These are phyloP conservation scores for Blastobotrys petasosporus DNA, from an alignment of 1,139 yeast genomes.

Conservation along the genomic window DNA sequence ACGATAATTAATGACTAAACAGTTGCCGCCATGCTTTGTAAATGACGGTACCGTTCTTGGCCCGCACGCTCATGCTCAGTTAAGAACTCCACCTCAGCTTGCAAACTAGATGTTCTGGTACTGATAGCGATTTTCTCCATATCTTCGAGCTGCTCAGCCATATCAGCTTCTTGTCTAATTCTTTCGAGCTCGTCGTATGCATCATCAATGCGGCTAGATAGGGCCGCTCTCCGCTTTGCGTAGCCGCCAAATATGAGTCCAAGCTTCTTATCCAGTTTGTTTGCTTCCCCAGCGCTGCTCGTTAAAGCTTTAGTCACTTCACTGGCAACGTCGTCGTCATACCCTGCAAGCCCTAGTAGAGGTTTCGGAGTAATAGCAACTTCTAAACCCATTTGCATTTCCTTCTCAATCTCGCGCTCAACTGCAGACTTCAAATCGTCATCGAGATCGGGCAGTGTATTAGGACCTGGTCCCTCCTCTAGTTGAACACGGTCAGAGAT, in stretches of 20 bases:
- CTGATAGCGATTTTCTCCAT: conserved; percentile 36
- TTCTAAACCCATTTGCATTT: conserved; percentile 12
- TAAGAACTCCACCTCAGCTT: conserved; percentile 39
- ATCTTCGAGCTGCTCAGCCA: conserved; percentile 26
- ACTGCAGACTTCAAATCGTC: conserved; percentile 34
- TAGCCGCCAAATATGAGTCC: conserved; percentile 36
- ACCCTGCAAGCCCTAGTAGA: conserved; percentile 7
- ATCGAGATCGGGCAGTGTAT: conserved; percentile 41
- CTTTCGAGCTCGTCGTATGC: conserved; percentile 29
- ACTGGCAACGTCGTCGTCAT: conserved; percentile 15
- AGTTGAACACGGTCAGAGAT: conserved; percentile 45
- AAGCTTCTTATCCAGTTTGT: conserved; percentile 34
- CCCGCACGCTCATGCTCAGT: conserved; percentile 38
- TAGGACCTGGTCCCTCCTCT: conserved; percentile 16
- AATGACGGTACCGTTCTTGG: conserved; percentile 31
- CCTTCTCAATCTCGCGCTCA: conserved; percentile 33
- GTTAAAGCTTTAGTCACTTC: conserved; percentile 16
- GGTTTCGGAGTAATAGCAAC: neutral
- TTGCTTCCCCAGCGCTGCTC: conserved; percentile 29
- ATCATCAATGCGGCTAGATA: conserved; percentile 29
- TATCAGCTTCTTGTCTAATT: conserved; percentile 25
- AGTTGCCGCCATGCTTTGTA: conserved; percentile 4
- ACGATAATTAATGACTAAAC: neutral
- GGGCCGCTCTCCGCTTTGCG: conserved; percentile 29
- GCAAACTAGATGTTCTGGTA: conserved; percentile 33